phyloP scores from a whole-genome alignment of 495 filamentous ascomycete genomes.

The Aspergillus steynii region DNA sequence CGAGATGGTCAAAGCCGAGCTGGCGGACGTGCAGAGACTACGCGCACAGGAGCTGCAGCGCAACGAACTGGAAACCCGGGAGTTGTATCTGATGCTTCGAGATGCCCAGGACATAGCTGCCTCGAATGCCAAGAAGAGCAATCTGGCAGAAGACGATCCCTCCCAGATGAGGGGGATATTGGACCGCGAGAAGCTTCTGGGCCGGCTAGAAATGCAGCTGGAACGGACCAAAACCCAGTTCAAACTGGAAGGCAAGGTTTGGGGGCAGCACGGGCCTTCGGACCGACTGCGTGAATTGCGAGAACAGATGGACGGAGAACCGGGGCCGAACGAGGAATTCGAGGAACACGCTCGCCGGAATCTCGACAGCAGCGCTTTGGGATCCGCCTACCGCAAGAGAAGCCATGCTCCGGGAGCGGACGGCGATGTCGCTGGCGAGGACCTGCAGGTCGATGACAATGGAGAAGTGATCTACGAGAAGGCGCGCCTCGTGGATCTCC shows the following conservation, averaged over 20 bases:
- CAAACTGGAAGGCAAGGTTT: slow-evolving; percentile 93
- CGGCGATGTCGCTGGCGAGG: slow-evolving; percentile 31
- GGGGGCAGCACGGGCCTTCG: slow-evolving; percentile 84
- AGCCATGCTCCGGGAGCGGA: slow-evolving; percentile 52
- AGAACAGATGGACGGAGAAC: slow-evolving; percentile 84
- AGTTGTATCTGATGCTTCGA: slow-evolving; percentile 96
- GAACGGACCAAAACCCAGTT: slow-evolving; percentile 97
- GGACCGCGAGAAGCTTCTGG: slow-evolving; percentile 88
- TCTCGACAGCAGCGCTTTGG: slow-evolving; percentile 59
- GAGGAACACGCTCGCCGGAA: slow-evolving; percentile 50
- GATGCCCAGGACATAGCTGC: slow-evolving; percentile 96
- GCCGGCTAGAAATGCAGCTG: slow-evolving; percentile 87
- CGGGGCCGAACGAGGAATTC: slow-evolving; percentile 49
- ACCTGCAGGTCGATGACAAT: slow-evolving; percentile 37
- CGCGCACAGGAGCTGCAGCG: slow-evolving; percentile 91
- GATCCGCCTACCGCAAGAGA: slow-evolving; percentile 63
- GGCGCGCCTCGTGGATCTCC: slow-evolving; percentile 65
- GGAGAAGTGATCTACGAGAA: slow-evolving; percentile 60
- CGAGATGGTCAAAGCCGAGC: slow-evolving; percentile 82
- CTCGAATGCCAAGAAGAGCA: slow-evolving; percentile 74
- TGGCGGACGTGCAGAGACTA: slow-evolving; percentile 81
- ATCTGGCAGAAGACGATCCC: slow-evolving; percentile 61
- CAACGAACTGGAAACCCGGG: slow-evolving; percentile 92
- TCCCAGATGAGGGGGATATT: slow-evolving; percentile 88
- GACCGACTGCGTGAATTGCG: slow-evolving; percentile 89